These are phyloP conservation scores for Coemansia guatemalensis DNA, from an alignment of 192 early-diverging fungal species.

Conservation along the genomic window DNA sequence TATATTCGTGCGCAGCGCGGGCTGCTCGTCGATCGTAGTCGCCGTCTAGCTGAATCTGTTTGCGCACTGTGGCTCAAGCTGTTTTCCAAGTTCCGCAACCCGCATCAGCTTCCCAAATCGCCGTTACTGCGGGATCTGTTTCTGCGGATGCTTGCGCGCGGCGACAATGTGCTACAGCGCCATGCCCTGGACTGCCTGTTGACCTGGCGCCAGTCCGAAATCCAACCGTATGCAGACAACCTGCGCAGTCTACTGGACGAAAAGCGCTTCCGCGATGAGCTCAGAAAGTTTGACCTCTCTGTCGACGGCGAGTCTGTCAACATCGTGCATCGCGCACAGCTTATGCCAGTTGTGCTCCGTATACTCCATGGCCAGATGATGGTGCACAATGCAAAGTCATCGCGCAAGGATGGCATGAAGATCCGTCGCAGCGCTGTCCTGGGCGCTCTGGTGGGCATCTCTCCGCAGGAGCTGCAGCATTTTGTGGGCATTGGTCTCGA, in stretches of 20 bases:
- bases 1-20: conserved; percentile 21
- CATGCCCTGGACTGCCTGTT: conserved; percentile 81
- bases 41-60: conserved; percentile 18
- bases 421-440: conserved; percentile 82
- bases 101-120: conserved; percentile 25
- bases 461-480: conserved; percentile 61
- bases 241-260: conserved; percentile 80
- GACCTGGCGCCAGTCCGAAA: conserved; percentile 70
- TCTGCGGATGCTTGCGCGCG: conserved; percentile 74
- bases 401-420: conserved; percentile 66
- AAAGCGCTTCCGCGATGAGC: conserved; percentile 86
- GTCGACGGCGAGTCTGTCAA: conserved; percentile 62
- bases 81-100: conserved; percentile 40
- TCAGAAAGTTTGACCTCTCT: conserved; percentile 74
- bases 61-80: conserved; percentile 36
- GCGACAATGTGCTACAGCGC: conserved; percentile 77
- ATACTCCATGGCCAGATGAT: conserved; percentile 92
- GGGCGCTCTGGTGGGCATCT: conserved; percentile 71
- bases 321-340: conserved; percentile 61
- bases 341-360: conserved; percentile 77
- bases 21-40: conserved; percentile 21
- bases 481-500: conserved; percentile 83
- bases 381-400: conserved; percentile 69
- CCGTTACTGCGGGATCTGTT: conserved; percentile 45
- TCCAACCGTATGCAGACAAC: conserved; percentile 74